Conservation (phyloP, 768 basidiomycete genomes). For the Hypholoma sublateritium region DNA sequence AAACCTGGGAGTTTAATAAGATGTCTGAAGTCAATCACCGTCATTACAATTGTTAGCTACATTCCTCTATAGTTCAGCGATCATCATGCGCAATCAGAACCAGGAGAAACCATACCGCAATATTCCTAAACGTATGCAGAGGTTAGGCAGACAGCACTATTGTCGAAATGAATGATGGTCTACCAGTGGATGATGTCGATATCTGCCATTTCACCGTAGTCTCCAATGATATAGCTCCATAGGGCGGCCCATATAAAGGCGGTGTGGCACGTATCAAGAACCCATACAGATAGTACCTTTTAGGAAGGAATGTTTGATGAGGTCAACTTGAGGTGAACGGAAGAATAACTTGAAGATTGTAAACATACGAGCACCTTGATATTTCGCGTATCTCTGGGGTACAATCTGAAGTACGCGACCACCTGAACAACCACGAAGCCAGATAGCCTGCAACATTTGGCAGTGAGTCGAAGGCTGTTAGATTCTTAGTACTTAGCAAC, state of each 20-base stretch:
- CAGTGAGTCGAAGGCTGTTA: neutral
- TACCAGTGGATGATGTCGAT: slow-evolving; percentile 38
- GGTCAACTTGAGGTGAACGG: too few relatives aligned
- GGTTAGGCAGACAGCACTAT: neutral
- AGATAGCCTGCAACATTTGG: slow-evolving; percentile 20
- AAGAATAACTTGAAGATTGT: neutral
- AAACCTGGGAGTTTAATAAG: neutral
- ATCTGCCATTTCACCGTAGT: slow-evolving; percentile 25
- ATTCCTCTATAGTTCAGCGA: neutral
- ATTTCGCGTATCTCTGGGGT: slow-evolving; percentile 23
- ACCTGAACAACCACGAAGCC: slow-evolving; percentile 36
- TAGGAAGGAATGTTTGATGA: neutral
- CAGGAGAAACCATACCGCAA: slow-evolving; percentile 15
- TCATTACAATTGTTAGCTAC: slow-evolving; percentile 27
- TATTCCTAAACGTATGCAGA: slow-evolving; percentile 4
- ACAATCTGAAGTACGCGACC: slow-evolving; percentile 34
- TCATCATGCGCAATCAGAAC: neutral
- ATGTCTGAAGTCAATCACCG: slow-evolving; percentile 9
- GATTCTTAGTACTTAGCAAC: neutral
- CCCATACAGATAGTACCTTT: slow-evolving; percentile 35
- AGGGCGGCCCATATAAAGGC: slow-evolving; percentile 35
- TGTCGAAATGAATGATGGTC: neutral
- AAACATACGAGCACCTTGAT: slow-evolving; percentile 29
- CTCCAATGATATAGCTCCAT: slow-evolving; percentile 37
- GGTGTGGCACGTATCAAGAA: slow-evolving; percentile 38